Base-by-base conservation (phyloP, 1,284 basidiomycete genomes). In the Neonothopanus nambi region DNA sequence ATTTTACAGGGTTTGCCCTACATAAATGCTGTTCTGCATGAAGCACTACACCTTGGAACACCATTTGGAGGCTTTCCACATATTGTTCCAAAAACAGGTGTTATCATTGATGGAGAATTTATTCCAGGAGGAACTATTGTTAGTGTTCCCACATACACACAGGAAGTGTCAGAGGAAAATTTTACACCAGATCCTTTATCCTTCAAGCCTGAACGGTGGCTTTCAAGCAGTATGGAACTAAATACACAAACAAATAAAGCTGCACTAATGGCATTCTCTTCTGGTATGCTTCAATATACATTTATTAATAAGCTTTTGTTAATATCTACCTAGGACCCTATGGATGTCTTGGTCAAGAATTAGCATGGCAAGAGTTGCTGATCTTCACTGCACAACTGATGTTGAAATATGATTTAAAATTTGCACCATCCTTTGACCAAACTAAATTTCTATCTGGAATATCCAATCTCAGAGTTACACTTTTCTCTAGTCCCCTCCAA, bases 11-110 rank as follows among this genome's bases (percentile, higher is more conserved):
- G 36, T 15, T 48, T 63, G 7, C 59, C 61, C 3, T 62, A 54
- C 26, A 55, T 63, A 15, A 59, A 62, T 46, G 62, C 59, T 20
- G 61, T 61, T 3, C 40, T 62, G 11, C 51, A 57, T 26, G 61
- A 63, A 40, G 35, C 57, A 2, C 49, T 63, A 9, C n/a, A 20
- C n/a, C 38, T 39, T 20, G 38, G 38, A 39, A 39, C n/a, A 17
- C 38, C 38, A 17, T 39, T 39, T 20, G n/a, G n/a, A 17, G 38
- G 38, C 6, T 20, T 39, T 39, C n/a, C 38, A 39, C 38, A 20
- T 17, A 20, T 39, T 6, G 20, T 20, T 15, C 38, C 38, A 7
- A 15, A 6, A 5, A 15, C 6, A n/a, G 38, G 38, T n/a, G 38
- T 39, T 5, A 39, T 39, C n/a, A 7, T 39, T 17, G 38, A 6